Evolutionary conservation across 2,329 filamentous ascomycete species (phyloP).

Genomic region (Dothideomycetes sp.): DNA sequence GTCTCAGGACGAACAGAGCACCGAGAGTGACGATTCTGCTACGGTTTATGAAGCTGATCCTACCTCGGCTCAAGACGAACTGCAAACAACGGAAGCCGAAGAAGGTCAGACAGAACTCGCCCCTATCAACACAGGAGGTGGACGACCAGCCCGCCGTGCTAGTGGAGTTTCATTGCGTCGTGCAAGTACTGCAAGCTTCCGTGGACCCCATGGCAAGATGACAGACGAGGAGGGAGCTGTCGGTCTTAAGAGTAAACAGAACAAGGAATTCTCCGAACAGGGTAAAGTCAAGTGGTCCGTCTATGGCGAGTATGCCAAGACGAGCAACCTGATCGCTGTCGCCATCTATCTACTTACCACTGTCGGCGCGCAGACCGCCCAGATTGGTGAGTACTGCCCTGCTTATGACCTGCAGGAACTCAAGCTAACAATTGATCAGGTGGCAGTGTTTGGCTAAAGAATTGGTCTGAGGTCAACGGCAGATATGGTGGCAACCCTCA

Average conservation of each 20-base stretch:
- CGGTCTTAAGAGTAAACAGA: constrained; percentile 66
- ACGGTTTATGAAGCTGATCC: constrained; percentile 45
- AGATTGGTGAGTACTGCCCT: constrained; percentile 54
- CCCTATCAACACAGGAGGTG: constrained; percentile 54
- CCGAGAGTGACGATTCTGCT: constrained; percentile 60
- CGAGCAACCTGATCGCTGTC: constrained; percentile 82
- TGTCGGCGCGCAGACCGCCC: constrained; percentile 68
- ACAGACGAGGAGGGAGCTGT: constrained; percentile 65
- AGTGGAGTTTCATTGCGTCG: constrained; percentile 77
- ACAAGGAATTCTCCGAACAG: constrained; percentile 82
- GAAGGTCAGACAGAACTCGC: constrained; percentile 67
- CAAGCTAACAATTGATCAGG: constrained; percentile 37
- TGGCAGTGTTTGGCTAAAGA: constrained; percentile 85
- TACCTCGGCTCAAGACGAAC: constrained; percentile 38
- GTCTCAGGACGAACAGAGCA: constrained; percentile 32
- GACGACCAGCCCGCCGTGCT: constrained; percentile 49
- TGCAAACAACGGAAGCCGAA: constrained; percentile 52
- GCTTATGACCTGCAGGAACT: constrained; percentile 2
- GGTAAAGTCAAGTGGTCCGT: constrained; percentile 98
- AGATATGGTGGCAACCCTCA: constrained; percentile 58
- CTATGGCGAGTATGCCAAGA: constrained; percentile 88
- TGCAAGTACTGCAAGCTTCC: constrained; percentile 86
- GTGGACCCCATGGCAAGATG: constrained; percentile 72
- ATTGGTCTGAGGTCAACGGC: constrained; percentile 78
- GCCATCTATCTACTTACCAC: constrained; percentile 68